Conservation (phyloP, 108 stramenopile genomes). For the Aureococcus anophagefferens region DNA sequence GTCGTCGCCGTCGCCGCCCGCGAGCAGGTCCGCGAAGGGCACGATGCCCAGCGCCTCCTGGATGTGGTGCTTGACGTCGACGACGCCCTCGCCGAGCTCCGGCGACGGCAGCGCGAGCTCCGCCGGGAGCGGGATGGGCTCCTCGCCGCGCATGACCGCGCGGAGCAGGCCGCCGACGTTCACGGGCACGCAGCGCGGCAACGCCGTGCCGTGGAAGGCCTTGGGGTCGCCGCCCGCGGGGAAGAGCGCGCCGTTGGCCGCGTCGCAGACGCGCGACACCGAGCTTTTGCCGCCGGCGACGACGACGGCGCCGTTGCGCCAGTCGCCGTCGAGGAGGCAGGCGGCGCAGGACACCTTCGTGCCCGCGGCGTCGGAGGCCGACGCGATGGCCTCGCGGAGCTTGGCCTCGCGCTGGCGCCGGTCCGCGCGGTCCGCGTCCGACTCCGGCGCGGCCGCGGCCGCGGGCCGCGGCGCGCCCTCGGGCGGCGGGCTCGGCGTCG, state of each 20-base stretch:
- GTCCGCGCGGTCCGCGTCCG: not conserved
- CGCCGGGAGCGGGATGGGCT: too few relatives aligned
- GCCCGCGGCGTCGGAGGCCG: not conserved
- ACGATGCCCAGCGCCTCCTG: not conserved
- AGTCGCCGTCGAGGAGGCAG: not conserved
- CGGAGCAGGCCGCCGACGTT: too few relatives aligned
- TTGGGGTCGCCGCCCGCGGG: too few relatives aligned
- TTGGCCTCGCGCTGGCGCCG: not conserved
- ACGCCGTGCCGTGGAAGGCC: too few relatives aligned
- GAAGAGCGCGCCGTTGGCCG: not conserved
- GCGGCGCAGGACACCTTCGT: not conserved
- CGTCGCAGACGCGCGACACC: not conserved
- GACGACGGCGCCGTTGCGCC: constrained; percentile 1
- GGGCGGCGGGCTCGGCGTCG: not conserved
- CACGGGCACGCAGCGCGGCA: too few relatives aligned
- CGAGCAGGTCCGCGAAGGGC: not conserved
- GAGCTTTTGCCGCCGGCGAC: not conserved
- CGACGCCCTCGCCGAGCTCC: not conserved
- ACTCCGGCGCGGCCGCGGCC: not conserved
- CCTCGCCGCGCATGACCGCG: too few relatives aligned
- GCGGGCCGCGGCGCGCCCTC: not conserved
- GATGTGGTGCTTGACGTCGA: not conserved
- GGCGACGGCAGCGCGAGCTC: too few relatives aligned
- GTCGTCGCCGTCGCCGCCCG: too few relatives aligned
- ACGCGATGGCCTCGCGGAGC: not conserved